Conservation (phyloP, 78 protist genomes). For the Emiliania huxleyi region DNA sequence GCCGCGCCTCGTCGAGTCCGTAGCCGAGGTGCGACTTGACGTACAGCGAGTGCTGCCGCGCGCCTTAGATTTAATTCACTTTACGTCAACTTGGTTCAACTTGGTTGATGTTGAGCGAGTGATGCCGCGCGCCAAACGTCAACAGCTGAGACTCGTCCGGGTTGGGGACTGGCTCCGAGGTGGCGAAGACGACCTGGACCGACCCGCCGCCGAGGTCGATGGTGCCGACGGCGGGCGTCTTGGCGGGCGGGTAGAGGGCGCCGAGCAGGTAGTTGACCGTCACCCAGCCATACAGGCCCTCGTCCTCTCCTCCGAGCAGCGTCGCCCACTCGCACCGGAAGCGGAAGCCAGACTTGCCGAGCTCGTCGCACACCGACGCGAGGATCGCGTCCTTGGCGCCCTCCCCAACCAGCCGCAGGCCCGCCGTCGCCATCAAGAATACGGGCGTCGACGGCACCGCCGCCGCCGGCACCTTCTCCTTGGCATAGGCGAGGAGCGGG, state of each 20-base stretch:
- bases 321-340: not conserved
- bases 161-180: not conserved
- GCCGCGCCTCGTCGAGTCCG: constrained; percentile 6
- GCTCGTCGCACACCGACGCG: not conserved
- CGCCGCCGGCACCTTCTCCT: not conserved
- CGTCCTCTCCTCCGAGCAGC: constrained; percentile 19
- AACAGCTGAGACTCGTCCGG: not conserved
- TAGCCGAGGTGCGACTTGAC: constrained; percentile 3
- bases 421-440: constrained; percentile 31
- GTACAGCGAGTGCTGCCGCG: not conserved
- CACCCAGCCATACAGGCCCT: constrained; percentile 39
- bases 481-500: not conserved
- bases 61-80: too few relatives aligned
- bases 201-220: constrained; percentile 47
- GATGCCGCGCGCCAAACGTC: not conserved
- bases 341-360: not conserved
- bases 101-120: too few relatives aligned
- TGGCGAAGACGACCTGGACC: constrained; percentile 22
- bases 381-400: not conserved
- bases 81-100: too few relatives aligned
- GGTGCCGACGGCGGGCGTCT: not conserved
- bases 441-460: not conserved
- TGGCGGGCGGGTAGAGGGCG: not conserved
- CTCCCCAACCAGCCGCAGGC: constrained; percentile 32
- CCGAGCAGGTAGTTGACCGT: constrained; percentile 37